A percentile compares a stretch with the other conserved stretches of the same genome.
Evolutionary conservation across 768 basidiomycete species (phyloP).

Genomic region (Hysterangium stoloniferum): DNA sequence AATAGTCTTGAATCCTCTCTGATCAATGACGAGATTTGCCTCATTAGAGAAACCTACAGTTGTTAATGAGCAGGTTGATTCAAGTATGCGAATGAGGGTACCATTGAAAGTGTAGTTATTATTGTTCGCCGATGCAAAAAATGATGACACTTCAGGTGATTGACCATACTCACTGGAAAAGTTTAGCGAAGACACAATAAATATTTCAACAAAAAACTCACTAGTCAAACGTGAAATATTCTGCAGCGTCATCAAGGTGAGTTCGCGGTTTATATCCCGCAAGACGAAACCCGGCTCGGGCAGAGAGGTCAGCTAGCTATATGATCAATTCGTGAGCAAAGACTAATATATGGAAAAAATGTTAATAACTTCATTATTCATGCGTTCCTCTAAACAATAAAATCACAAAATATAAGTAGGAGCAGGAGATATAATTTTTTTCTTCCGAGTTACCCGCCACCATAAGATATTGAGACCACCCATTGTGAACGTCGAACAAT

Average conservation of each 20-base stretch:
- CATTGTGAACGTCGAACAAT: slow-evolving; percentile 30
- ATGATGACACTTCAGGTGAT: slow-evolving; percentile 55
- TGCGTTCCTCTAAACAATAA: slow-evolving; percentile 33
- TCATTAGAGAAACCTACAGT: slow-evolving; percentile 42
- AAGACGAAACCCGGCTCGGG: slow-evolving; percentile 46
- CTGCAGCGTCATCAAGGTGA: slow-evolving; percentile 41
- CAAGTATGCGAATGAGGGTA: neutral
- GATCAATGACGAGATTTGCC: slow-evolving; percentile 50
- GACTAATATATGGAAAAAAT: neutral
- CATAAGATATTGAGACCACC: slow-evolving; percentile 26
- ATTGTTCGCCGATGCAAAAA: slow-evolving; percentile 54
- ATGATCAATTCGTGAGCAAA: neutral
- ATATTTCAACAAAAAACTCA: slow-evolving; percentile 10
- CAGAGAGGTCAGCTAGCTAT: slow-evolving; percentile 46
- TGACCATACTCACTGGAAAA: slow-evolving; percentile 39
- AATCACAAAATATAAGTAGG: neutral
- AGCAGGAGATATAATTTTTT: neutral
- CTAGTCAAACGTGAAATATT: slow-evolving; percentile 48
- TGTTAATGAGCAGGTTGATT: neutral
- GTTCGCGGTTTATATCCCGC: slow-evolving; percentile 38
- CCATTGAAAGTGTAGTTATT: slow-evolving; percentile 53
- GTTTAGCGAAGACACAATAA: neutral
- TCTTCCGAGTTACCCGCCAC: slow-evolving; percentile 49
- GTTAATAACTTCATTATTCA: slow-evolving; percentile 21
- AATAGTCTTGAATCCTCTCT: slow-evolving; percentile 51